Base-by-base conservation (phyloP, 192 early-diverging fungal species). In the Entomortierella beljakovae region DNA sequence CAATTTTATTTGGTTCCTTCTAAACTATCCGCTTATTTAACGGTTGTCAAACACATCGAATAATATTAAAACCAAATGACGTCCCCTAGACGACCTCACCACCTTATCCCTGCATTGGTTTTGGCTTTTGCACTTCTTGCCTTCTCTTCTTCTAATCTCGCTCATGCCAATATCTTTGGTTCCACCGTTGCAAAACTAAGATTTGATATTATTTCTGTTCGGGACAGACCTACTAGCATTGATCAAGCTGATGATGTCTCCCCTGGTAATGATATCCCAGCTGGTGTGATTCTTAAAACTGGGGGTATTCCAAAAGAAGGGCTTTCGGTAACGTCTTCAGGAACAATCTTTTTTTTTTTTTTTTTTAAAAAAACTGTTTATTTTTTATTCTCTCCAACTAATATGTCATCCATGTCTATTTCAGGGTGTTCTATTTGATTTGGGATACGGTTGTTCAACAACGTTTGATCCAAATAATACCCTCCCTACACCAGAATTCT, bases 361-460 rank as follows among this genome's bases (percentile, higher is more conserved):
- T 63, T 20, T 26, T 28, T 6, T 28, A 35, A 48, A 29, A 48
- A 11, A 5, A 20, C 3, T 46, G 43, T 46, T 46, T 20, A 46
- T 46, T 13, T 16, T 16, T 11, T 16, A n/a, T 57, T 15, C 20
- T 46, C 6, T 22, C 35, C 50, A 29, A 46, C 46, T 20, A 31
- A n/a, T 25, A 8, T 23, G 6, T 7, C 6, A 26, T 1, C 32
- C 25, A 32, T 34, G 8, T 62, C 43, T 11, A 13, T 23, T 49
- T 51, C 38, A 79, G 75, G 75, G 67, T 1, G 34, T 79, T 25
- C 34, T 79, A 22, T 79, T 64, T 56, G 60, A 69, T 6, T 54
- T 79, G 75, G 75, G 75, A 1, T 79, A 61, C 31, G 75, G 35
- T 10, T 79, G 75, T n/a, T 31, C 37, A 7, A 34, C 61, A 15